Evolutionary conservation across 495 filamentous ascomycete genomes (phyloP), one percentile per base, ranked within the genome.

Genomic region (Penicillium herquei): DNA sequence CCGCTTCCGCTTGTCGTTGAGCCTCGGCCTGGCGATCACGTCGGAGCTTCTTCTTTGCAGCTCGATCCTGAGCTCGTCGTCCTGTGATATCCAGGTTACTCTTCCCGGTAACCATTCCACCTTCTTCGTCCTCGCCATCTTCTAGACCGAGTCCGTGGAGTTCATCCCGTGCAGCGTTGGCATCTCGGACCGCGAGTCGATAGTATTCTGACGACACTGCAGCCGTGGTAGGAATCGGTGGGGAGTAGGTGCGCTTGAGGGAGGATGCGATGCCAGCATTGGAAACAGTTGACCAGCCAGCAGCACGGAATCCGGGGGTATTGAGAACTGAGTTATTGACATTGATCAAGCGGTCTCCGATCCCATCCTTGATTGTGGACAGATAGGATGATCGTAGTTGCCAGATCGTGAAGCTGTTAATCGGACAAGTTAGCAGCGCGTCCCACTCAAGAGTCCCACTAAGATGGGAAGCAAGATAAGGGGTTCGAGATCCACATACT

Each of bases 321-420:
- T 96, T 98, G 55, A 98, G 83, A 54, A 96, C 85, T 56, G 86
- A 80, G 61, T 92, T 87, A 69, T 98, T 93, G 56, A 98, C 84
- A 39, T 88, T 94, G 65, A 98, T 96, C 16, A 98, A 82, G 37
- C 94, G 87, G 68, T 98, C 94, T 46, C 95, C 94, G 39, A 98
- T 92, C 46, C 95, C 94, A 72, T 98, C 94, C 71, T 91, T 91
- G 55, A 96, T 89, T 40, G 87, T 83, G 43, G 88, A 87, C 6
- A 98, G 86, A 66, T 97, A 98, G 51, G 90, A 89, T 11, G 89
- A 91, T 45, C 94, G 91, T 37, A 98, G 74, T 65, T 96, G 90
- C 81, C 96, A 98, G 56, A 94, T 84, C 16, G 95, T 87, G 77
- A 98, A 89, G 69, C 93, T 96, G 57, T 39, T 49, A 16, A 39